phyloP scores from a whole-genome alignment of 768 basidiomycete species.

The Leucocoprinus sp. region DNA sequence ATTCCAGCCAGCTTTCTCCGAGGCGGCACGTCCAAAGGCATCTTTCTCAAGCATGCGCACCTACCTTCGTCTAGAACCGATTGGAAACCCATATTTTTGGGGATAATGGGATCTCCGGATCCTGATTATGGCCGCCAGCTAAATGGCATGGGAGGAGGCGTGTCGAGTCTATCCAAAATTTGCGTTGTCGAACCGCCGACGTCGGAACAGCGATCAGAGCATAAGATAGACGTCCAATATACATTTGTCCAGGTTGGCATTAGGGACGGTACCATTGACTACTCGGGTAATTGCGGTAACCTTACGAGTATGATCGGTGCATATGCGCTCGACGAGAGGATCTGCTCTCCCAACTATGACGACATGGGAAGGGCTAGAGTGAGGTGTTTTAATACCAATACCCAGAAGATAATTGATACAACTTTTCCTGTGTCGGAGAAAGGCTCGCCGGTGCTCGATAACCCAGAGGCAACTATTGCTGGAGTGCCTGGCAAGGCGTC shows the following conservation, averaged over 20 bases:
- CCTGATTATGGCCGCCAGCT: constrained; percentile 58
- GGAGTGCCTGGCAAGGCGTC: constrained; percentile 64
- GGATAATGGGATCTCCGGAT: constrained; percentile 81
- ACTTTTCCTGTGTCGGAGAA: constrained; percentile 49
- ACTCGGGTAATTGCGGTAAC: constrained; percentile 72
- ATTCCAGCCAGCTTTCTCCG: constrained; percentile 50
- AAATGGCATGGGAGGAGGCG: constrained; percentile 77
- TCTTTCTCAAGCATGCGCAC: constrained; percentile 48
- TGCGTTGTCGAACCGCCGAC: constrained; percentile 52
- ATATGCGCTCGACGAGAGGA: constrained; percentile 61
- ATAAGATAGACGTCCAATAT: constrained; percentile 51
- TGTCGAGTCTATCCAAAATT: constrained; percentile 69
- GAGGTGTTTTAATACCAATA: constrained; percentile 65
- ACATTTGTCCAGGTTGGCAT: constrained; percentile 64
- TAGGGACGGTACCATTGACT: constrained; percentile 51
- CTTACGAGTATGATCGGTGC: constrained; percentile 66
- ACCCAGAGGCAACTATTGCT: constrained; percentile 48
- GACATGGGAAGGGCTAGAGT: constrained; percentile 32
- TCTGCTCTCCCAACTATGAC: constrained; percentile 26
- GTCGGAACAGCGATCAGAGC: constrained; percentile 21
- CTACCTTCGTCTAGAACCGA: constrained; percentile 42
- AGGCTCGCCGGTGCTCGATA: constrained; percentile 33
- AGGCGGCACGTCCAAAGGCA: constrained; percentile 73
- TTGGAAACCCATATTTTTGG: constrained; percentile 58
- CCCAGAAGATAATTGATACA: constrained; percentile 57